These are phyloP conservation scores for Echria macrotheca DNA, from an alignment of 495 filamentous ascomycete species.

Conservation along the genomic window DNA sequence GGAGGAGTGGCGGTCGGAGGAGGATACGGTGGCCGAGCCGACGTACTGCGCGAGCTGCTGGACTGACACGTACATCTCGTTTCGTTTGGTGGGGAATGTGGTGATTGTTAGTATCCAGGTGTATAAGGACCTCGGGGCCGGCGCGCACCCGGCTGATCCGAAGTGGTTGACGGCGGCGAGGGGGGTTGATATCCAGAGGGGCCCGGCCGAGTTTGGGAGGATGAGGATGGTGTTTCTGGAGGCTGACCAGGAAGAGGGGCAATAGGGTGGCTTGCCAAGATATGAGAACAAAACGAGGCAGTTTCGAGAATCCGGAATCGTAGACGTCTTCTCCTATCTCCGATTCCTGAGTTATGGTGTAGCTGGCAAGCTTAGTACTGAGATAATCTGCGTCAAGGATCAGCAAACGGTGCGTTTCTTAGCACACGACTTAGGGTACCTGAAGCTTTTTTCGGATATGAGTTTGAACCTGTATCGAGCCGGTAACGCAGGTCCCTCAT, in stretches of 20 bases:
- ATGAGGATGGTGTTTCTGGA: constrained; percentile 14
- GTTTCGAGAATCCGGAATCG: too few relatives aligned
- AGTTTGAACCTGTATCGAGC: too few relatives aligned
- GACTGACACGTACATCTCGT: constrained; percentile 18
- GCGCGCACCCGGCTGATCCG: constrained; percentile 15
- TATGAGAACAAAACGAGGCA: too few relatives aligned
- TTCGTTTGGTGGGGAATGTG: constrained; percentile 15
- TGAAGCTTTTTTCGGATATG: too few relatives aligned
- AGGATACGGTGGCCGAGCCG: neutral
- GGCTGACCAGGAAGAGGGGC: neutral
- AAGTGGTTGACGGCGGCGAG: constrained; percentile 22
- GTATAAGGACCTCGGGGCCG: constrained; percentile 25
- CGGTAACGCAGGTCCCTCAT: too few relatives aligned
- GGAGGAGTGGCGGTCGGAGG: constrained; percentile 19
- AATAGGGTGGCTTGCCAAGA: too few relatives aligned
- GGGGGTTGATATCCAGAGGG: constrained; percentile 5
- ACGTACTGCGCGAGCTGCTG: constrained; percentile 19
- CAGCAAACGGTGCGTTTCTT: too few relatives aligned
- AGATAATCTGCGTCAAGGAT: too few relatives aligned
- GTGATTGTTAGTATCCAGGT: constrained; percentile 18
- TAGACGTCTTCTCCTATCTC: too few relatives aligned
- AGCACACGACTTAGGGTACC: too few relatives aligned
- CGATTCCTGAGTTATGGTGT: too few relatives aligned
- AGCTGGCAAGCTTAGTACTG: too few relatives aligned
- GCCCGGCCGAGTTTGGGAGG: constrained; percentile 7